These are phyloP conservation scores for Cyberlindnera mississippiensis DNA, from an alignment of 805 yeast species.

Conservation along the genomic window DNA sequence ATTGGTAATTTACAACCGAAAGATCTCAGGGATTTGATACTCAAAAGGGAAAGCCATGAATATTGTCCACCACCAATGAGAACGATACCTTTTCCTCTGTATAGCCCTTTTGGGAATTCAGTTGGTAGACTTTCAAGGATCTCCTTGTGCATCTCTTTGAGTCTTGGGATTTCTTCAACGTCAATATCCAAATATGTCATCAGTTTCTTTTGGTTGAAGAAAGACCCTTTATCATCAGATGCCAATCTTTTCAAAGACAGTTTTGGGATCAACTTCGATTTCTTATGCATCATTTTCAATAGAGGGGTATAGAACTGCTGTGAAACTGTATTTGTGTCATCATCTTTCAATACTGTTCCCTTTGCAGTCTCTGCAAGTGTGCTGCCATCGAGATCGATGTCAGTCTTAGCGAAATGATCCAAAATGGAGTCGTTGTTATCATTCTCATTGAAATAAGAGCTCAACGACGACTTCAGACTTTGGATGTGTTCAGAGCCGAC, in stretches of 20 bases:
- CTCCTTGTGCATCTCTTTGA: slow-evolving; percentile 42
- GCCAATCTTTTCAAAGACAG: slow-evolving; percentile 24
- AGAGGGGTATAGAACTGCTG: slow-evolving; percentile 18
- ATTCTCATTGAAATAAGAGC: slow-evolving; percentile 9
- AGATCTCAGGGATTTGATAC: slow-evolving; percentile 45
- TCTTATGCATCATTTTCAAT: slow-evolving; percentile 12
- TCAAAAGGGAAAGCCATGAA: slow-evolving; percentile 49
- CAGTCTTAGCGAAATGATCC: slow-evolving; percentile 9
- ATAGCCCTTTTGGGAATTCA: slow-evolving; percentile 18
- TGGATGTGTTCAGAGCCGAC: slow-evolving; percentile 8
- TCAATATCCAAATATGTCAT: slow-evolving; percentile 21
- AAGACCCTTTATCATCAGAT: slow-evolving; percentile 45
- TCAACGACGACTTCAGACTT: neutral
- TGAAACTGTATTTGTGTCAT: slow-evolving; percentile 3
- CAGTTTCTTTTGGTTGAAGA: slow-evolving; percentile 36
- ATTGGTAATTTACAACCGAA: slow-evolving; percentile 58
- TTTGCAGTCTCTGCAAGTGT: neutral
- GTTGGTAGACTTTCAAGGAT: slow-evolving; percentile 46
- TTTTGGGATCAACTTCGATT: slow-evolving; percentile 16
- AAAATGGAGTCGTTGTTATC: slow-evolving; percentile 11
- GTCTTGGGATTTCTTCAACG: slow-evolving; percentile 32
- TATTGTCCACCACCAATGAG: slow-evolving; percentile 50
- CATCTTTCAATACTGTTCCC: neutral
- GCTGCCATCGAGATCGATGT: slow-evolving; percentile 2
- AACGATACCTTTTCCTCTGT: slow-evolving; percentile 22